Base-by-base conservation (phyloP, 2,329 filamentous ascomycete genomes). In the Exophiala phaeomuriformis region DNA sequence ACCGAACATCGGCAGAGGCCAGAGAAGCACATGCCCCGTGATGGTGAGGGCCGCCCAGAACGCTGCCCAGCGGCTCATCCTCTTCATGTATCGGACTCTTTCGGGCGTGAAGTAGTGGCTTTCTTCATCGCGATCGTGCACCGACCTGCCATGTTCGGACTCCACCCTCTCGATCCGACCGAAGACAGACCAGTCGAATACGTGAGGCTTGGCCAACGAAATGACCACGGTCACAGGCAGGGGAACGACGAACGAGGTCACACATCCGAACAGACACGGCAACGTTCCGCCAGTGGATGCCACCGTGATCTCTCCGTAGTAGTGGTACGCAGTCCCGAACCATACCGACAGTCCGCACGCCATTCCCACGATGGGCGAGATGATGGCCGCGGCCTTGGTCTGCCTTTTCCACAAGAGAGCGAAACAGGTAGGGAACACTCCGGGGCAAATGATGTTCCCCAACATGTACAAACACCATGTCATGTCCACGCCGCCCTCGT, bases 1-100 rank as follows among this genome's bases (percentile, higher is more conserved):
- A 6, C 49, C 90, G 65, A 91, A 95, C 82, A 95, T 83, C 1
- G 89, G 89, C 77, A 95, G 90, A 0, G 90, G 90, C 88, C 89
- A 76, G 0, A 95, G 73, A 51, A 94, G 75, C 0, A 81, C 76
- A 0, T 80, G 65, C 1, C 71, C 72, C 75, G 75, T 79, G 0
- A 78, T 77, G 7, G 80, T 77, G 0, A 43, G 94, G 55, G 0
- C 86, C 86, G 71, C 88, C 73, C 59, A 77, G 66, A 8, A 82
- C 72, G 0, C 83, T 85, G 55, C 81, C 67, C 32, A 69, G 71
- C 51, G 77, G 74, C 1, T 79, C 78, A 63, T 79, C 77, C 1
- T 67, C 53, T 52, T 52, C 50, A 77, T 77, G 30, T 47, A 47
- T 19, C 10, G 4, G 41, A 52, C 50, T 8, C 32, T 9, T 9